phyloP scores from a whole-genome alignment of 768 basidiomycete genomes.

The Suillus ampliporus region DNA sequence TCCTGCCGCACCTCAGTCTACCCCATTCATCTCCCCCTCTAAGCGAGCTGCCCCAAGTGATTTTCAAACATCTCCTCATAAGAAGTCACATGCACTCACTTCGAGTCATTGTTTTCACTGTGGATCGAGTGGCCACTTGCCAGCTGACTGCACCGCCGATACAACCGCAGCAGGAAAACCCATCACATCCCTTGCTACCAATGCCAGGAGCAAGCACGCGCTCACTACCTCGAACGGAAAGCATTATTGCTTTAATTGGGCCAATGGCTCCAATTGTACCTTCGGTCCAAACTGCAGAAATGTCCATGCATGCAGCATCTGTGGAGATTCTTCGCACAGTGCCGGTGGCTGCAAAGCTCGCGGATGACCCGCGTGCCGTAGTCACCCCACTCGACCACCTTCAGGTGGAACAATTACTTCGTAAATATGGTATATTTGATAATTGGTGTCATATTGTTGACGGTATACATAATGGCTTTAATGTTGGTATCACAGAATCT shows the following conservation, averaged over 20 bases:
- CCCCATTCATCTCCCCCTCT: not conserved
- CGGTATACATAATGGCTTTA: conserved; percentile 42
- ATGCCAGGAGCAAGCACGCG: not conserved
- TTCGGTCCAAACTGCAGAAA: not conserved
- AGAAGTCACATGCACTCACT: not conserved
- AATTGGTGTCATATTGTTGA: conserved; percentile 36
- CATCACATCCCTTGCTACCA: not conserved
- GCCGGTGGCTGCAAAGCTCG: conserved; percentile 30
- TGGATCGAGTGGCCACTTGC: not conserved
- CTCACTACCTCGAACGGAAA: not conserved
- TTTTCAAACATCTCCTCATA: not conserved
- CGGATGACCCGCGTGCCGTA: conserved; percentile 38
- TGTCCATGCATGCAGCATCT: conserved; percentile 39
- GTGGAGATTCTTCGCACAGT: conserved; percentile 31
- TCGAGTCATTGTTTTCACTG: not conserved
- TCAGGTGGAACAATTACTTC: conserved; percentile 19
- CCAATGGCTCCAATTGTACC: not conserved
- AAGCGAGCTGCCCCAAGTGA: not conserved
- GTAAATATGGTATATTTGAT: conserved; percentile 18
- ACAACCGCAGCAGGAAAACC: not conserved
- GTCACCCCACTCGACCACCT: conserved; percentile 34
- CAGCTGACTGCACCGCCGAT: not conserved
- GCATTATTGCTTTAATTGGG: not conserved
- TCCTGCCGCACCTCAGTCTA: no score
- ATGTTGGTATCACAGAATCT: conserved; percentile 34